Conservation (phyloP, 2,329 filamentous ascomycete species). For the Kalmusia sp. region DNA sequence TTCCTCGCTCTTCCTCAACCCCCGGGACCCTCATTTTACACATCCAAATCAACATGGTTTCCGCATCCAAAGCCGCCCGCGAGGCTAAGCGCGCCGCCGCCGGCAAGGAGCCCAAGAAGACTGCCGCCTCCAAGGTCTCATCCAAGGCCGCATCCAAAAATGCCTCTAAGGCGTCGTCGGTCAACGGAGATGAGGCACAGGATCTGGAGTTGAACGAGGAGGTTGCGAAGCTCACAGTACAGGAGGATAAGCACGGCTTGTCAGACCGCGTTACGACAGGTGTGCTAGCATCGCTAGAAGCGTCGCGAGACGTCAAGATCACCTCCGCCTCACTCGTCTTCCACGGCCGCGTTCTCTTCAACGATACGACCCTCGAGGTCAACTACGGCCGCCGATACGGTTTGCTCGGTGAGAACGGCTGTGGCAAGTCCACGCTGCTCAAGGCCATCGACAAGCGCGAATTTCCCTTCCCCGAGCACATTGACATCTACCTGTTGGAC, state of each 20-base stretch:
- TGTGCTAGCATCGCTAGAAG: conserved; percentile 83
- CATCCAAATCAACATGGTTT: conserved; percentile 62
- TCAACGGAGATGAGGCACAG: conserved; percentile 75
- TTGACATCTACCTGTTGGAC: conserved; percentile 98
- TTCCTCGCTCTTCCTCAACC: conserved; percentile 18
- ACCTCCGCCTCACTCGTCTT: conserved; percentile 92
- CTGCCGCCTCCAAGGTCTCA: conserved; percentile 72
- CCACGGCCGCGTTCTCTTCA: conserved; percentile 96
- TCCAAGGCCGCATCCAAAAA: conserved; percentile 72
- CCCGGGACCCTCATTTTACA: conserved; percentile 9
- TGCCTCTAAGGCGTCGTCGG: conserved; percentile 68
- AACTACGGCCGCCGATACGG: conserved; percentile 93
- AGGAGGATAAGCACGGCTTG: conserved; percentile 95
- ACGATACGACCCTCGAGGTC: conserved; percentile 90
- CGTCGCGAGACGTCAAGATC: conserved; percentile 96
- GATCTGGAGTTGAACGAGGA: conserved; percentile 72
- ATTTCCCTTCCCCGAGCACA: conserved; percentile 92
- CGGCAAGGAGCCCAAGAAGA: conserved; percentile 78
- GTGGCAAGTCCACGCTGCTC: conserved; percentile 96
- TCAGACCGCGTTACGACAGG: conserved; percentile 98
- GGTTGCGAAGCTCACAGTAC: conserved; percentile 86
- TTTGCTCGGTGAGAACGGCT: conserved; percentile 97
- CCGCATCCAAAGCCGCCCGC: conserved; percentile 72
- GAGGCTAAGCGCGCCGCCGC: conserved; percentile 71
- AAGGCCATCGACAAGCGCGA: conserved; percentile 94